These are phyloP conservation scores for Omphalea diandra DNA, from an alignment of 441 rosid species.

Conservation along the genomic window DNA sequence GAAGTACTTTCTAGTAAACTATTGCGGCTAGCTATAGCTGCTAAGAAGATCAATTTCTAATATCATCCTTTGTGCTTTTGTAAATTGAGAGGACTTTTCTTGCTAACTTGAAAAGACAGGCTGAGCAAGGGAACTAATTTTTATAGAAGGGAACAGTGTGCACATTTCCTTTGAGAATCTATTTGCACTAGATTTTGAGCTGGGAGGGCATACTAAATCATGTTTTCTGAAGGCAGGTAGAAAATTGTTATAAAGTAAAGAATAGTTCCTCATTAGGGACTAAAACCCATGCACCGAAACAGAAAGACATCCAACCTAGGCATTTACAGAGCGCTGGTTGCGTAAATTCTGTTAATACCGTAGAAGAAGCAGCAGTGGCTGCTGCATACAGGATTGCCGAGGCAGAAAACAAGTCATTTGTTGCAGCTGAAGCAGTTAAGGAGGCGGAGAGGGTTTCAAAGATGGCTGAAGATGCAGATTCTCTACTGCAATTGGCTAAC, in stretches of 20 bases:
- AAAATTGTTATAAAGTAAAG: conserved; percentile 49
- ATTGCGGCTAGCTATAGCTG: conserved; percentile 4
- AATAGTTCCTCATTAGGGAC: conserved; percentile 30
- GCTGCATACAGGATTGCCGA: conserved; percentile 55
- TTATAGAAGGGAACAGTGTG: conserved; percentile 10
- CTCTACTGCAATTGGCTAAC: conserved; percentile 42
- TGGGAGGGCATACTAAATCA: conserved; percentile 2
- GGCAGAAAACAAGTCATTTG: conserved; percentile 62
- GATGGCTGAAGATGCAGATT: conserved; percentile 59
- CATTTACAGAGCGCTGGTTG: conserved; percentile 22
- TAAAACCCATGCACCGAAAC: conserved; percentile 36
- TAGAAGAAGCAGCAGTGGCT: conserved; percentile 45
- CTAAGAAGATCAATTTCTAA: neutral
- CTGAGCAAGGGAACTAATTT: neutral
- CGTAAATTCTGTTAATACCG: conserved; percentile 27
- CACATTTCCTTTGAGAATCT: neutral
- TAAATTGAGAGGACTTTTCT: neutral
- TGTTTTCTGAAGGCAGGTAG: conserved; percentile 36
- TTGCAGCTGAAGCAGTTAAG: conserved; percentile 64
- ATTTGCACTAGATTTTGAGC: neutral
- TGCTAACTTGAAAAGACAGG: neutral
- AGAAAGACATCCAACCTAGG: conserved; percentile 37
- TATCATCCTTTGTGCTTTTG: neutral
- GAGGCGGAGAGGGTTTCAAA: conserved; percentile 60
- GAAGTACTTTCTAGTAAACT: neutral